Evolutionary conservation across 306 rosid species (phyloP), one percentile per base, ranked within the genome.

Genomic region (Psophocarpus tetragonolobus): DNA sequence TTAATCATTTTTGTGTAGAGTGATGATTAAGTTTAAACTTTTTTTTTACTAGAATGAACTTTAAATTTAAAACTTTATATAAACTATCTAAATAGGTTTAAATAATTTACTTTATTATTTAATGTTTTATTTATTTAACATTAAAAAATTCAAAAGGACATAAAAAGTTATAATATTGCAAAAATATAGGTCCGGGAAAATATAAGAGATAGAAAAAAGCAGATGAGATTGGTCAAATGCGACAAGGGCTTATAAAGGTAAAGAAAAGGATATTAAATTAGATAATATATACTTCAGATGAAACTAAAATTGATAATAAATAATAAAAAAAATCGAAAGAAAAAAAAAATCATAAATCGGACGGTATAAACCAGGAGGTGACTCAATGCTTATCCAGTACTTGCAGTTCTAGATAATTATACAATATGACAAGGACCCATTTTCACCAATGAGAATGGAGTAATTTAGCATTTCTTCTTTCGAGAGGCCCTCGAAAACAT

Each of bases 401-500:
- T 39, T 3, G 8, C 60, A 30, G 27, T 61, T 54, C 20, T 51
- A 74, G 75, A 69, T 68, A 68, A 68, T 33, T 60, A 74, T 42
- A 24, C 67, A 20, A 33, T 5, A 17, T 21, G 83, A 78, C 18
- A 74, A 50, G 38, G 82, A 67, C 82, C 24, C 68, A 5, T 58
- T 58, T 67, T 30, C 17, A 6, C 47, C 73, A 60, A 67, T 11
- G 44, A 50, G 53, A 73, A 58, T 20, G 54, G 53, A 54, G 77
- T 57, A 38, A 54, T 30, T 71, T 73, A 88, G 17, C 69, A 84
- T 89, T 87, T 88, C 90, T 87, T 88, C 90, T 82, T 90, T 76
- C 88, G 68, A 48, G 93, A 75, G 26, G 92, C 97, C 71, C 94
- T 92, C 26, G 83, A 30, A 78, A 94, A 94, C 97, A 94, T 92